Base-by-base conservation (phyloP, 768 basidiomycete genomes). In the Trametes coccinea region DNA sequence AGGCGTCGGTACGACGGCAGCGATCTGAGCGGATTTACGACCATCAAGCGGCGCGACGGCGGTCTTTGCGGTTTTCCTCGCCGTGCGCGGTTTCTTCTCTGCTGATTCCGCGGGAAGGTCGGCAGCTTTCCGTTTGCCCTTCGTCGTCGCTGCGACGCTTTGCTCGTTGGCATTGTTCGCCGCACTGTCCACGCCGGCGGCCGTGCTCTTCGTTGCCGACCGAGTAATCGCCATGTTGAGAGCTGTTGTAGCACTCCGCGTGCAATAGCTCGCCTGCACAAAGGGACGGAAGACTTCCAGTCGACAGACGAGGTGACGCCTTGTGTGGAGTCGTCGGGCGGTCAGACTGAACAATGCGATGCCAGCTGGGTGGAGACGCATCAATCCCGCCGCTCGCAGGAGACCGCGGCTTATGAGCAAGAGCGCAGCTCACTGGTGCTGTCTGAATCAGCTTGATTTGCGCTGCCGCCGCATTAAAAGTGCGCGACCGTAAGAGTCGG, bases 201-300 rank as follows among this genome's bases (percentile, higher is more conserved):
- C 29, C 51, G 51, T 37, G 37, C 56, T 22, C 37, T 51, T 52
- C 66, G 67, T 62, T 16, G 66, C 60, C 6, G 71, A 72, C 13
- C 71, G 71, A 10, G 71, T 72, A 3, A 67, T 59, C 5, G 66
- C 68, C 66, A 70, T 70, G 2, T 13, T 30, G 34, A 2, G 22
- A 4, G 2, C n/a, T 27, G 14, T 50, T 41, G 22, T 17, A 39
- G 16, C 17, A 22, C 22, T 22, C 22, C 22, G 40, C 40, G 10
- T 9, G 3, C 10, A n/a, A 29, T 17, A 7, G 9, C 34, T 37
- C 11, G 11, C 34, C 11, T 37, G 34, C 34, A 11, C 34, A 6
- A 2, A 37, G 5, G 34, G 34, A 37, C 34, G 34, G 34, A 37
- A 37, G 6, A 11, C 34, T 5, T 5, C 5, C 34, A 6, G 34